Conservation (phyloP, 257 asterid genomes). For the Echites panduratus region DNA sequence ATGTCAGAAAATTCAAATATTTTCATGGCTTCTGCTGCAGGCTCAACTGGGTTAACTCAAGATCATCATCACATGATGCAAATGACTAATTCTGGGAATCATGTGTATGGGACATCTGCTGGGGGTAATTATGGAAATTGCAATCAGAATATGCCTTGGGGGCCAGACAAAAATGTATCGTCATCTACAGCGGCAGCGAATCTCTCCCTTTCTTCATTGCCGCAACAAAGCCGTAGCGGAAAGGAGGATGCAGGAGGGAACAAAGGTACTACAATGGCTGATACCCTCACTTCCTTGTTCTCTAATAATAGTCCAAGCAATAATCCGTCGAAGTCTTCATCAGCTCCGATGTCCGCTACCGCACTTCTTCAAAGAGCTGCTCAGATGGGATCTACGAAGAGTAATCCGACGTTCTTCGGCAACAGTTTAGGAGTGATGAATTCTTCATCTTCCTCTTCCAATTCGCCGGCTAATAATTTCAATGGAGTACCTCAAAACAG, state of each 20-base stretch:
- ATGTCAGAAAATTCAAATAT: conserved; percentile 27
- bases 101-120: conserved; percentile 27
- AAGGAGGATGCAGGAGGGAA: conserved; percentile 42
- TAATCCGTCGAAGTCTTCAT: conserved; percentile 18
- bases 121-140: conserved; percentile 25
- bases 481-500: conserved; percentile 24
- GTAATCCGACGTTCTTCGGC: conserved; percentile 42
- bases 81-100: conserved; percentile 35
- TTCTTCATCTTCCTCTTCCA: conserved; percentile 39
- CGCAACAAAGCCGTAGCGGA: conserved; percentile 17
- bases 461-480: conserved; percentile 11
- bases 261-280: conserved; percentile 24
- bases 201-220: conserved; percentile 37
- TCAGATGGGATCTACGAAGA: conserved; percentile 72
- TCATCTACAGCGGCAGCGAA: conserved; percentile 16
- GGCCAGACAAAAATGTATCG: conserved; percentile 7
- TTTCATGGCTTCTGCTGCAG: conserved; percentile 21
- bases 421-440: conserved; percentile 49
- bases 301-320: conserved; percentile 22
- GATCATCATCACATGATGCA: conserved; percentile 33
- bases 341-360: conserved; percentile 73
- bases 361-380: conserved; percentile 87
- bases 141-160: conserved; percentile 17
- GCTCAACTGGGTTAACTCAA: conserved; percentile 26
- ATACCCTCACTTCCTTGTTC: conserved; percentile 42